phyloP scores from a whole-genome alignment of 2,329 filamentous ascomycete genomes.

The Colletotrichum sp. region DNA sequence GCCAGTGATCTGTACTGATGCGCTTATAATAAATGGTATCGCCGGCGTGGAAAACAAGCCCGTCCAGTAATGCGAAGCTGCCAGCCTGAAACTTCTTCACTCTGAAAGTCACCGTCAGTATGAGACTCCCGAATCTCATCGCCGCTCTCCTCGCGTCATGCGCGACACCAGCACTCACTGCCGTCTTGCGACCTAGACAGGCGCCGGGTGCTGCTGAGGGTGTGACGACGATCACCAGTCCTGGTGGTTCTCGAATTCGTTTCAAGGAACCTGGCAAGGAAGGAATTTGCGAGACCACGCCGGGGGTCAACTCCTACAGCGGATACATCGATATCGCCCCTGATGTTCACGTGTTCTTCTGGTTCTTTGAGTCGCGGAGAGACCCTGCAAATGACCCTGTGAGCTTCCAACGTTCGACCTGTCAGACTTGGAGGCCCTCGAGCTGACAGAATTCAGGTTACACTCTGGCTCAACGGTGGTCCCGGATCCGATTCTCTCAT shows the following conservation, averaged over 20 bases:
- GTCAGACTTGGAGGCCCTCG: rapidly evolving
- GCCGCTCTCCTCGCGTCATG: background rate
- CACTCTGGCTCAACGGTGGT: background rate
- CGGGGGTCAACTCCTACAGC: conserved; percentile 2
- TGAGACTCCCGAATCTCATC: background rate
- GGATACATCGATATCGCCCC: conserved; percentile 1
- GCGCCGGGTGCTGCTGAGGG: background rate
- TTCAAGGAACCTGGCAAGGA: conserved; percentile 3
- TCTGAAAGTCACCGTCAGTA: background rate
- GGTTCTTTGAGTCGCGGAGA: conserved; percentile 6
- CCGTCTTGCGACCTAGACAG: background rate
- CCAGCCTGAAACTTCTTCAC: background rate
- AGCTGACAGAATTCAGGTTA: background rate
- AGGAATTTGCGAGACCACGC: background rate
- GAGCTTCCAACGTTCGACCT: background rate
- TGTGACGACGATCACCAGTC: background rate
- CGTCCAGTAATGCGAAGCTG: background rate
- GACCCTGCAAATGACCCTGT: conserved; percentile 6
- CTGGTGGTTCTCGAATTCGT: background rate
- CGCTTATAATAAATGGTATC: background rate
- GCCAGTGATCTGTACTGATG: background rate
- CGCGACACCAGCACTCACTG: background rate
- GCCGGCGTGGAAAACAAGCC: background rate
- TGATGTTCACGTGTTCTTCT: conserved; percentile 1
- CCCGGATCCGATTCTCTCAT: background rate